Evolutionary conservation across 2,329 filamentous ascomycete genomes (phyloP).

Genomic region (Passalora sequoiae): DNA sequence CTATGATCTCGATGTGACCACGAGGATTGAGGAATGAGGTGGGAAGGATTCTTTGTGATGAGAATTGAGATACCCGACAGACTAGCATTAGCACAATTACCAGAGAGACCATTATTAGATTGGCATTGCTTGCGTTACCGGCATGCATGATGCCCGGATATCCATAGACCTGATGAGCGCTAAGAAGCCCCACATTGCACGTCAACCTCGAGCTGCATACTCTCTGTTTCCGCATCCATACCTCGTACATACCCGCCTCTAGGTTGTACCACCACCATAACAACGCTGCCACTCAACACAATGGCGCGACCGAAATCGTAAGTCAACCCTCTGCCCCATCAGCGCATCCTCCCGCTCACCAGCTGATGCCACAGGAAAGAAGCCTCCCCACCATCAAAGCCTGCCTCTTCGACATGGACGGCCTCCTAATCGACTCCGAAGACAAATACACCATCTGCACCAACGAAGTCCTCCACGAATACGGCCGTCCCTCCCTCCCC

Average conservation of each 20-base stretch:
- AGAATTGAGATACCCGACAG: slow-evolving; percentile 1
- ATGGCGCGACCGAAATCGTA: slow-evolving; percentile 15
- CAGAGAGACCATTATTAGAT: not conserved
- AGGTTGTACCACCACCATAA: too few species aligned
- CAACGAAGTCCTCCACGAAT: slow-evolving; percentile 73
- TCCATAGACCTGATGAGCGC: too few species aligned
- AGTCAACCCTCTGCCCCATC: not conserved
- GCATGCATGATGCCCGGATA: too few species aligned
- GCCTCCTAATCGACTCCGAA: slow-evolving; percentile 88
- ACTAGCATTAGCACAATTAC: not conserved
- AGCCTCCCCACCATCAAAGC: slow-evolving; percentile 71
- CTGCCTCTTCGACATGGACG: slow-evolving; percentile 98
- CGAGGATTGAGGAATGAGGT: not conserved
- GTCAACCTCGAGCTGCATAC: too few species aligned
- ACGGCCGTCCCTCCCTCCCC: slow-evolving; percentile 69
- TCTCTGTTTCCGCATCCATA: slow-evolving; percentile 4
- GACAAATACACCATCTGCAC: slow-evolving; percentile 80
- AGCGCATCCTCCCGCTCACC: slow-evolving; percentile 10
- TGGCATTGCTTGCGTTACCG: too few species aligned
- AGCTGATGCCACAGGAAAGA: slow-evolving; percentile 16
- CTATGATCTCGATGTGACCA: too few species aligned
- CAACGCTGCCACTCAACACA: not conserved
- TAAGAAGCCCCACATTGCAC: too few species aligned
- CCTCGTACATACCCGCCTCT: not conserved
- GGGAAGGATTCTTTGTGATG: not conserved